Conservation (phyloP, 352 stramenopile genomes). For the Pythium chondricola region DNA sequence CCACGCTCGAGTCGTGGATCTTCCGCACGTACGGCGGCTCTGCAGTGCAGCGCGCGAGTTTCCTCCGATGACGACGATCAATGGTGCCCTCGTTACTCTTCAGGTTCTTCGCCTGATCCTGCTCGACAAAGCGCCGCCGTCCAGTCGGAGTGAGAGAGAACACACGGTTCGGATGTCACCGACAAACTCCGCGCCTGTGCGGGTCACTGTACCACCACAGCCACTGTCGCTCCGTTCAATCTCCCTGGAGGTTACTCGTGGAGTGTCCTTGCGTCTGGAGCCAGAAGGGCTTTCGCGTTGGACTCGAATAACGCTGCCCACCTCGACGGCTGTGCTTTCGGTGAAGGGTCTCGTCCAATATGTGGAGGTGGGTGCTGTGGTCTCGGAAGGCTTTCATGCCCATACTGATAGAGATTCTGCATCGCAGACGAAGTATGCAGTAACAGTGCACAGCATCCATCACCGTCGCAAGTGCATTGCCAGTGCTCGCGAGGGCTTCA, state of each 20-base stretch:
- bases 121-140: background rate
- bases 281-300: constrained; percentile 28
- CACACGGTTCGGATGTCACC: background rate
- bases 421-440: constrained; percentile 5
- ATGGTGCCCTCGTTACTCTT: constrained; percentile 22
- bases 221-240: constrained; percentile 17
- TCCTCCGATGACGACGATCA: constrained; percentile 18
- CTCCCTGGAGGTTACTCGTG: constrained; percentile 24
- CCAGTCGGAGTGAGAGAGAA: no score
- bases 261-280: constrained; percentile 17
- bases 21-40: constrained; percentile 17
- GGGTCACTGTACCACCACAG: background rate
- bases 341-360: constrained; percentile 21
- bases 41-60: constrained; percentile 12
- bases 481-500: no score
- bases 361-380: constrained; percentile 21
- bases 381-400: background rate
- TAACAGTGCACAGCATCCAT: background rate
- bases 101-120: constrained; percentile 20
- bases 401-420: background rate
- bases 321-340: constrained; percentile 17
- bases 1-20: constrained; percentile 7
- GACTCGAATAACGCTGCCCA: constrained; percentile 27
- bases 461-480: constrained; percentile 1
- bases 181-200: background rate